Evolutionary conservation across 345 rosid species (phyloP).

Genomic region (Heritiera littoralis): DNA sequence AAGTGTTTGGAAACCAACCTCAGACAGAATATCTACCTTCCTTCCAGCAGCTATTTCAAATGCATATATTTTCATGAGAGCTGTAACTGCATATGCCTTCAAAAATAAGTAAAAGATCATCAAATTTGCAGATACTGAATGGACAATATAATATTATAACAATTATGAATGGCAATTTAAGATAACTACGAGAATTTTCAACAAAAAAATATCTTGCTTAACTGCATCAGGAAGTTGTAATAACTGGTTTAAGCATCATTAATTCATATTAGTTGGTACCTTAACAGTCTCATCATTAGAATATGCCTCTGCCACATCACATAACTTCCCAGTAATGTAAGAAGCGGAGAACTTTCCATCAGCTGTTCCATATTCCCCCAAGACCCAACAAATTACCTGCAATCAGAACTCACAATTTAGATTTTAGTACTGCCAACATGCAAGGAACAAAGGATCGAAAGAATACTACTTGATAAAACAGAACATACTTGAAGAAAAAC

Average conservation of each 20-base stretch:
- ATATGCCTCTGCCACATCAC: slow-evolving; percentile 95
- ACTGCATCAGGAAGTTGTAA: slow-evolving; percentile 1
- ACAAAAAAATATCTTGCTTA: slow-evolving; percentile 10
- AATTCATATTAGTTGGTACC: slow-evolving; percentile 46
- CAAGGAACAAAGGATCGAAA: slow-evolving; percentile 12
- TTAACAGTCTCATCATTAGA: slow-evolving; percentile 91
- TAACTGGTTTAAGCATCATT: not conserved
- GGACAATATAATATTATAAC: not conserved
- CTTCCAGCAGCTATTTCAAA: slow-evolving; percentile 89
- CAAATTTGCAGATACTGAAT: not conserved
- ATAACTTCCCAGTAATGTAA: slow-evolving; percentile 81
- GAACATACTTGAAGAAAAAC: slow-evolving; percentile 79
- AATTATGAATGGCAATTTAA: not conserved
- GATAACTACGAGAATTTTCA: not conserved
- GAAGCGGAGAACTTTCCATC: slow-evolving; percentile 84
- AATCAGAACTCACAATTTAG: slow-evolving; percentile 32
- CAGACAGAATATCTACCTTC: slow-evolving; percentile 86
- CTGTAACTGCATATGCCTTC: slow-evolving; percentile 91
- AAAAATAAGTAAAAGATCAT: slow-evolving; percentile 31
- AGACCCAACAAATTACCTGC: slow-evolving; percentile 98
- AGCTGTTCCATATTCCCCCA: slow-evolving; percentile 94
- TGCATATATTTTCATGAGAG: slow-evolving; percentile 86
- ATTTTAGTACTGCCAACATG: slow-evolving; percentile 4
- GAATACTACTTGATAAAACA: slow-evolving; percentile 21
- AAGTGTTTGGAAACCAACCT: slow-evolving; percentile 50